phyloP scores from a whole-genome alignment of 2,329 filamentous ascomycete genomes.

The Botrytis elliptica region DNA sequence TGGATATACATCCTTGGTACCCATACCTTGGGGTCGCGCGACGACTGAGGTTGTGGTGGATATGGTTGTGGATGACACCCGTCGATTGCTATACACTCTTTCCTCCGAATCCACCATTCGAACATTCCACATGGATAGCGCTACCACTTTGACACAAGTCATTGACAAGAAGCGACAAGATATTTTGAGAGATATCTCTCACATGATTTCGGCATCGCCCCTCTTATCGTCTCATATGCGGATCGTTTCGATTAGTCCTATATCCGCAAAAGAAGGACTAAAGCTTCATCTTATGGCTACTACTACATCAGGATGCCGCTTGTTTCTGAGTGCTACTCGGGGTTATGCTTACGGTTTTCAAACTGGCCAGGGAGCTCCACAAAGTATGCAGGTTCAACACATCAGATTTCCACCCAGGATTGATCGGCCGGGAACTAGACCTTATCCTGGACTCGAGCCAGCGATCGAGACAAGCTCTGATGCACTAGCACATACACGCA shows the following conservation, averaged over 20 bases:
- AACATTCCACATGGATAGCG: slow-evolving; percentile 79
- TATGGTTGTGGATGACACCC: slow-evolving; percentile 84
- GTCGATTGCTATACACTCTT: slow-evolving; percentile 86
- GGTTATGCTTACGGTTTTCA: slow-evolving; percentile 62
- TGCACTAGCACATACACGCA: slow-evolving; percentile 50
- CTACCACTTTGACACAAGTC: slow-evolving; percentile 59
- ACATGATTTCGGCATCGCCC: slow-evolving; percentile 75
- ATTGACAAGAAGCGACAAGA: slow-evolving; percentile 61
- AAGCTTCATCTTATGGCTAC: slow-evolving; percentile 87
- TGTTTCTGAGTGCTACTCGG: slow-evolving; percentile 88
- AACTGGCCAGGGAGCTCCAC: slow-evolving; percentile 65
- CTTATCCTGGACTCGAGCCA: slow-evolving; percentile 29
- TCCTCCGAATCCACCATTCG: slow-evolving; percentile 86
- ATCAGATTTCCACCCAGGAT: slow-evolving; percentile 82
- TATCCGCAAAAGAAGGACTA: slow-evolving; percentile 73
- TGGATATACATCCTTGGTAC: slow-evolving; percentile 64
- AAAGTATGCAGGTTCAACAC: slow-evolving; percentile 96
- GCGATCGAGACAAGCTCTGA: slow-evolving; percentile 45
- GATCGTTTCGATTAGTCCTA: slow-evolving; percentile 83
- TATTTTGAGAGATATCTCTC: slow-evolving; percentile 72
- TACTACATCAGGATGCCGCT: slow-evolving; percentile 83
- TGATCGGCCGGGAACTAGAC: slow-evolving; percentile 34
- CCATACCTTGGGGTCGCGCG: slow-evolving; percentile 49
- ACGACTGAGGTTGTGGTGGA: slow-evolving; percentile 66
- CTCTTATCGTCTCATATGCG: slow-evolving; percentile 67